phyloP scores from a whole-genome alignment of 2,329 filamentous ascomycete genomes.

The Pseudogymnoascus sp. region DNA sequence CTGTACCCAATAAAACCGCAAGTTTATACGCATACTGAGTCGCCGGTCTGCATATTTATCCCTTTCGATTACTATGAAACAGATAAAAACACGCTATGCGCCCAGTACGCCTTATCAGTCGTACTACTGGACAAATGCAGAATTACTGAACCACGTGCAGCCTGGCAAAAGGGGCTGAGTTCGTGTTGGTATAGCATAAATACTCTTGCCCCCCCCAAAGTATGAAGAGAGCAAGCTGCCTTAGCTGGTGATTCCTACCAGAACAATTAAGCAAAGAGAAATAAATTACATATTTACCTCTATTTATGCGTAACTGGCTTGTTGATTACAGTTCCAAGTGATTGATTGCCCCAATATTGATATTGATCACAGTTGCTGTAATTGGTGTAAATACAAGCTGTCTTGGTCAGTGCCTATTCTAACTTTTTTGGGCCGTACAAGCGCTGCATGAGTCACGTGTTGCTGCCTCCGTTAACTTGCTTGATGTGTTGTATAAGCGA shows the following conservation, averaged over 20 bases:
- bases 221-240: neutral
- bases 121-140: neutral
- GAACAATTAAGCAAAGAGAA: neutral
- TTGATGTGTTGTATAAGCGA: conserved; percentile 9
- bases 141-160: neutral
- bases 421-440: neutral
- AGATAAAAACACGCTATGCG: neutral
- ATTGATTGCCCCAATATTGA: neutral
- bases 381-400: neutral
- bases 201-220: neutral
- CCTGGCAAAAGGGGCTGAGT: neutral
- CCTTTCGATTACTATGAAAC: neutral
- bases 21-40: neutral
- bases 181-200: neutral
- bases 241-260: neutral
- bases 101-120: neutral
- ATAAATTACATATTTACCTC: neutral
- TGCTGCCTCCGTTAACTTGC: neutral
- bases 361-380: neutral
- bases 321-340: neutral
- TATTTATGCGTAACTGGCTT: neutral
- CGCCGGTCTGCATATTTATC: neutral
- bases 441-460: neutral
- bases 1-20: neutral
- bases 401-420: neutral